Evolutionary conservation across 108 stramenopile species (phyloP).

Genomic region (Pseudonitzschia delicatissima): DNA sequence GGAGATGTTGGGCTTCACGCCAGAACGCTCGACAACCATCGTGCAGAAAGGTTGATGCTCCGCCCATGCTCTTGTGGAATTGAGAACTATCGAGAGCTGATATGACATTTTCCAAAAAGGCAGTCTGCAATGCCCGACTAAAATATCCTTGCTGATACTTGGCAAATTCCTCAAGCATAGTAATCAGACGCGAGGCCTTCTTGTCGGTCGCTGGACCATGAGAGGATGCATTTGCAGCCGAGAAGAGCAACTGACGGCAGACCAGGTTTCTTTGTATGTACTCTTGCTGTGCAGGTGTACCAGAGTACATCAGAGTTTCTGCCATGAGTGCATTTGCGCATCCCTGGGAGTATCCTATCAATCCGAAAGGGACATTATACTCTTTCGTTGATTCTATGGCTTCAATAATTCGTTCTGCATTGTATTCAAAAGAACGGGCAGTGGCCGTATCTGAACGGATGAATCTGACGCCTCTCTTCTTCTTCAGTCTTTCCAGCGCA

Average conservation of each 20-base stretch:
- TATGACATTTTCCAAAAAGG: constrained; percentile 61
- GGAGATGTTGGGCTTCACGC: constrained; percentile 82
- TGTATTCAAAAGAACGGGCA: constrained; percentile 81
- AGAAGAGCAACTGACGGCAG: constrained; percentile 81
- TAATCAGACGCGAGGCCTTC: constrained; percentile 75
- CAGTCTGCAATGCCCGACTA: constrained; percentile 70
- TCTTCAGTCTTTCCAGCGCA: constrained; percentile 64
- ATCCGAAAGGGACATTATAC: constrained; percentile 57
- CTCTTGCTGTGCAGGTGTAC: constrained; percentile 75
- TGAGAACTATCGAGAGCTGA: constrained; percentile 66
- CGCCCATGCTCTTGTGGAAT: constrained; percentile 86
- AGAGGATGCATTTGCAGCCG: constrained; percentile 84
- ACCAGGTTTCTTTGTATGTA: constrained; percentile 50
- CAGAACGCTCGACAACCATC: constrained; percentile 79
- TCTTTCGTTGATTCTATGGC: constrained; percentile 26
- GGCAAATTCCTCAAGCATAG: constrained; percentile 75
- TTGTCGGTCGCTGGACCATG: constrained; percentile 80
- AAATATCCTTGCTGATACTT: constrained; percentile 86
- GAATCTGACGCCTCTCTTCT: constrained; percentile 60
- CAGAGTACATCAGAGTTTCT: constrained; percentile 73
- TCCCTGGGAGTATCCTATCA: constrained; percentile 87
- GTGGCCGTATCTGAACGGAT: constrained; percentile 87
- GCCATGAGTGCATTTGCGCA: constrained; percentile 84
- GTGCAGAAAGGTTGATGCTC: constrained; percentile 68
- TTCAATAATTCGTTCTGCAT: constrained; percentile 76